A percentile compares a stretch with the other conserved stretches of the same genome.
Conservation (phyloP, 2,329 filamentous ascomycete genomes). For the Trichoderma endophyticum region DNA sequence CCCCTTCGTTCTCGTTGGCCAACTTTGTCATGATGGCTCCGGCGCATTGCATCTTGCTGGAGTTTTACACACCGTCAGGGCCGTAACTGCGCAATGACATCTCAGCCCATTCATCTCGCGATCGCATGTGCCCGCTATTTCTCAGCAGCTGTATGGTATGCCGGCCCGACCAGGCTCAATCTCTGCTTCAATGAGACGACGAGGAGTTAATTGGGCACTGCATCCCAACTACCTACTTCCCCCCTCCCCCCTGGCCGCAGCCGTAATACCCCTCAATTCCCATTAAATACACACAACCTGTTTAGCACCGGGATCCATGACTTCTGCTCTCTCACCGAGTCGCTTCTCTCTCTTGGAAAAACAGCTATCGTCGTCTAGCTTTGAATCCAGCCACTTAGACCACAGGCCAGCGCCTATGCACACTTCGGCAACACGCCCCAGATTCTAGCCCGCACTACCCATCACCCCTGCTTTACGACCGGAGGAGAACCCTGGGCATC, state of each 20-base stretch:
- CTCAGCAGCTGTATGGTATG: conserved; percentile 2
- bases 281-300: conserved; percentile 29
- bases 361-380: conserved; percentile 32
- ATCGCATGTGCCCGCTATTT: conserved; percentile 1
- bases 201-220: conserved; percentile 19
- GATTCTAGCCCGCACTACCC: conserved; percentile 24
- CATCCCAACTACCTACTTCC: conserved; percentile 1
- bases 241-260: conserved; percentile 6
- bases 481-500: not conserved
- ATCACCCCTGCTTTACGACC: conserved; percentile 23
- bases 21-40: not conserved
- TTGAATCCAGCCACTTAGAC: conserved; percentile 16
- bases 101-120: not conserved
- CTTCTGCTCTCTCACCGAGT: conserved; percentile 40
- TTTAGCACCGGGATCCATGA: conserved; percentile 38
- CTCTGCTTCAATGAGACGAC: conserved; percentile 14
- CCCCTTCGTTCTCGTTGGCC: not conserved
- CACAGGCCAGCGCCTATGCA: conserved; percentile 21
- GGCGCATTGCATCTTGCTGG: not conserved
- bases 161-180: conserved; percentile 22
- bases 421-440: conserved; percentile 25
- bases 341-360: conserved; percentile 37
- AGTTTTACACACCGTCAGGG: not conserved
- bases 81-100: not conserved
- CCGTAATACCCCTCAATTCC: conserved; percentile 38